phyloP scores from a whole-genome alignment of 2,329 filamentous ascomycete genomes.

The Fusarium sp. region DNA sequence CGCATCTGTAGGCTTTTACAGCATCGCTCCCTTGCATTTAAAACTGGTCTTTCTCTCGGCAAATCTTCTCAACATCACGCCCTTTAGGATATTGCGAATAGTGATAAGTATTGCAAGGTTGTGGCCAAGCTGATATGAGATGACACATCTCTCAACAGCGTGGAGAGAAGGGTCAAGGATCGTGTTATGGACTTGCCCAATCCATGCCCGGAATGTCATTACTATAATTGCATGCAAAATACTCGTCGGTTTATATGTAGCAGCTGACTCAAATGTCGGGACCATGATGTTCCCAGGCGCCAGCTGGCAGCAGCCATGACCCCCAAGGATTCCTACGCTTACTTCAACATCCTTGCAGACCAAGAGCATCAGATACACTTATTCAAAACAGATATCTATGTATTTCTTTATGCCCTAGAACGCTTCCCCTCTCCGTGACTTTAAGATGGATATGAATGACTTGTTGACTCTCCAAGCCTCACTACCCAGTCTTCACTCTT shows the following conservation, averaged over 20 bases:
- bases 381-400: slow-evolving; percentile 40
- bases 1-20: background rate
- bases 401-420: slow-evolving; percentile 45
- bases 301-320: background rate
- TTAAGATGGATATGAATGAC: slow-evolving; percentile 38
- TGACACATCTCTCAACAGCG: slow-evolving; percentile 32
- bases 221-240: background rate
- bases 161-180: background rate
- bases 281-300: background rate
- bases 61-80: slow-evolving; percentile 49
- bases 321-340: slow-evolving; percentile 23
- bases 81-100: slow-evolving; percentile 47
- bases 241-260: background rate
- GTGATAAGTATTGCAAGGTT: slow-evolving; percentile 43
- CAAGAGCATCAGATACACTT: slow-evolving; percentile 45
- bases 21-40: background rate
- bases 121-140: slow-evolving; percentile 53
- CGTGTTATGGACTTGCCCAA: background rate
- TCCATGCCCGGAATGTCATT: background rate
- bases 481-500: slow-evolving; percentile 42
- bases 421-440: slow-evolving; percentile 44
- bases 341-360: slow-evolving; percentile 45
- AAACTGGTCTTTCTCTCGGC: slow-evolving; percentile 51
- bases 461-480: slow-evolving; percentile 40
- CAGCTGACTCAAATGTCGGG: background rate